phyloP scores from a whole-genome alignment of 768 basidiomycete species.

The Serendipita sp. region DNA sequence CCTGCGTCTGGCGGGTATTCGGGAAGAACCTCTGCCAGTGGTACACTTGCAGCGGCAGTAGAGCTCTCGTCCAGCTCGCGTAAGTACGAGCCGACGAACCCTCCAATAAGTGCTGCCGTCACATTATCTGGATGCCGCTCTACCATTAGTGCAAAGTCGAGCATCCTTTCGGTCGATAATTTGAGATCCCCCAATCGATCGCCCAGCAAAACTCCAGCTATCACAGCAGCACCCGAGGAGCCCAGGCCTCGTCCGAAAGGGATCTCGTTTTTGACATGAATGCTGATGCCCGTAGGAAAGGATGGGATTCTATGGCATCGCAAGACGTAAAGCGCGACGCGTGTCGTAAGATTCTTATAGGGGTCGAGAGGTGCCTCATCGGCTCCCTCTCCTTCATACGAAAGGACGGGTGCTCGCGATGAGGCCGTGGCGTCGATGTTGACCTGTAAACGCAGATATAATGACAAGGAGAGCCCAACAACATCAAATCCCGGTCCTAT shows the following conservation, averaged over 20 bases:
- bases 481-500: conserved; percentile 99
- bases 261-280: conserved; percentile 82
- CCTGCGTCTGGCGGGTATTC: conserved; percentile 91
- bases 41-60: conserved; percentile 72
- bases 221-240: conserved; percentile 97
- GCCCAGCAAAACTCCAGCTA: conserved; percentile 87
- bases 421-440: conserved; percentile 26
- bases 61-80: conserved; percentile 74
- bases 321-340: conserved; percentile 95
- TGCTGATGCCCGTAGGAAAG: conserved; percentile 61
- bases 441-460: conserved; percentile 65
- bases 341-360: conserved; percentile 93
- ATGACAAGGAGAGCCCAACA: conserved; percentile 89
- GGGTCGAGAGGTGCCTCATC: conserved; percentile 82
- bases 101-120: conserved; percentile 90
- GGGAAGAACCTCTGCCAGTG: conserved; percentile 87
- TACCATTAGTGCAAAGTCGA: conserved; percentile 98
- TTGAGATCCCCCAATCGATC: conserved; percentile 62
- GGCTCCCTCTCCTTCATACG: conserved; percentile 79
- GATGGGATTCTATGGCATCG: conserved; percentile 62
- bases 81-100: conserved; percentile 93
- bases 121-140: conserved; percentile 99
- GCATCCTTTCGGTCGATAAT: conserved; percentile 53
- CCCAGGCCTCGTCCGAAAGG: conserved; percentile 96
- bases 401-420: conserved; percentile 37